phyloP scores from a whole-genome alignment of 1,284 basidiomycete genomes.

The Sphagnurus paluster region DNA sequence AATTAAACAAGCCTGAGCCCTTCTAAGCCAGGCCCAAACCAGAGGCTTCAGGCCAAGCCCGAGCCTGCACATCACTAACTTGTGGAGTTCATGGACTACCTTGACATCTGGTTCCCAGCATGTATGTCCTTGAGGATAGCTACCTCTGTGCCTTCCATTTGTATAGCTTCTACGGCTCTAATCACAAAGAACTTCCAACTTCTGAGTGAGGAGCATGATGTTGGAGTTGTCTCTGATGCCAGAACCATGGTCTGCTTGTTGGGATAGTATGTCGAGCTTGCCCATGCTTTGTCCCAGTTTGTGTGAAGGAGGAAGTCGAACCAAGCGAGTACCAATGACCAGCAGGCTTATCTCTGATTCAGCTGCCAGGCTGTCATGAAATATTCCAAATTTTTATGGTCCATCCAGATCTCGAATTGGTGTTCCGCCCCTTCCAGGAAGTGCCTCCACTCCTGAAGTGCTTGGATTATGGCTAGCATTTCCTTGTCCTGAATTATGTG shows the following conservation, averaged over 20 bases:
- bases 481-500: slow-evolving; percentile 44
- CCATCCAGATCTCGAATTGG: background rate
- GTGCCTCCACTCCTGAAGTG: slow-evolving; percentile 1
- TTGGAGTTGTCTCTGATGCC: slow-evolving; percentile 3
- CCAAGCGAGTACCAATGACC: slow-evolving; percentile 28
- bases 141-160: too few species aligned
- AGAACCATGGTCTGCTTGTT: background rate
- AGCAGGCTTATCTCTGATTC: slow-evolving; percentile 19
- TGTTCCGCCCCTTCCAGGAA: background rate
- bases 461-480: slow-evolving; percentile 24
- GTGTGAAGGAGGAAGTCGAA: slow-evolving; percentile 39
- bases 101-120: too few species aligned
- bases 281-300: slow-evolving; percentile 21
- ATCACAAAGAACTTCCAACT: background rate
- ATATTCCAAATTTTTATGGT: slow-evolving; percentile 21
- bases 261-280: background rate
- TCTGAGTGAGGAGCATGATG: background rate
- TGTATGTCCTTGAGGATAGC: too few species aligned
- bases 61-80: too few species aligned
- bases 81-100: too few species aligned
- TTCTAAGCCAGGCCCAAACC: too few species aligned
- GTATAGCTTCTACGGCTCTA: slow-evolving; percentile 22
- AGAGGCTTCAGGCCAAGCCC: too few species aligned
- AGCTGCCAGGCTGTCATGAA: slow-evolving; percentile 19
- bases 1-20: too few species aligned